Evolutionary conservation across 2,329 filamentous ascomycete genomes (phyloP).

Genomic region (Cladosporium sp.): DNA sequence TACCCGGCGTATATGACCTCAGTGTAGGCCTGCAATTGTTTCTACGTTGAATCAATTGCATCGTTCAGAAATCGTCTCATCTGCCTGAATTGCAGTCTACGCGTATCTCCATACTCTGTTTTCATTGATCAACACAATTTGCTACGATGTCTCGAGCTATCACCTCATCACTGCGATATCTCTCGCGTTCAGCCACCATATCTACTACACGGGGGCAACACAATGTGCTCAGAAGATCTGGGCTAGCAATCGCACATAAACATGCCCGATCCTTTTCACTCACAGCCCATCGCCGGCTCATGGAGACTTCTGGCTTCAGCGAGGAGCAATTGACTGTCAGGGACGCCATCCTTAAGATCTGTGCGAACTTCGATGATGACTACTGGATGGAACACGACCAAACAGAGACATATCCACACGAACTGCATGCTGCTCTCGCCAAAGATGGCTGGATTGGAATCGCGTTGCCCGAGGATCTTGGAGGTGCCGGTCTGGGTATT

Average conservation of each 20-base stretch:
- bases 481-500: conserved; percentile 74
- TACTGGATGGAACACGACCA: conserved; percentile 79
- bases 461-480: conserved; percentile 71
- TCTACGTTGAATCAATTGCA: not conserved
- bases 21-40: not conserved
- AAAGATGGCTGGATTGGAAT: conserved; percentile 80
- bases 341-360: conserved; percentile 68
- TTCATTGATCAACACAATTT: not conserved
- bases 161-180: not conserved
- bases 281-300: conserved; percentile 48
- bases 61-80: not conserved
- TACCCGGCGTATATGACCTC: conserved; percentile 13
- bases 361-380: conserved; percentile 68
- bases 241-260: not conserved
- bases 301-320: conserved; percentile 72
- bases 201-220: not conserved
- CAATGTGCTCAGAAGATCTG: not conserved
- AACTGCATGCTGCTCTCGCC: conserved; percentile 73
- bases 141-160: conserved; percentile 2
- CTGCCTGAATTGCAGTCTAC: not conserved
- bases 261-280: conserved; percentile 34
- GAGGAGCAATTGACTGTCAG: conserved; percentile 72
- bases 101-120: not conserved
- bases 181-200: not conserved
- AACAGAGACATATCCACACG: conserved; percentile 67